A percentile compares a stretch with the other conserved stretches of the same genome.
Evolutionary conservation across 768 basidiomycete species (phyloP).

Genomic region (Holtermannia corniformis): DNA sequence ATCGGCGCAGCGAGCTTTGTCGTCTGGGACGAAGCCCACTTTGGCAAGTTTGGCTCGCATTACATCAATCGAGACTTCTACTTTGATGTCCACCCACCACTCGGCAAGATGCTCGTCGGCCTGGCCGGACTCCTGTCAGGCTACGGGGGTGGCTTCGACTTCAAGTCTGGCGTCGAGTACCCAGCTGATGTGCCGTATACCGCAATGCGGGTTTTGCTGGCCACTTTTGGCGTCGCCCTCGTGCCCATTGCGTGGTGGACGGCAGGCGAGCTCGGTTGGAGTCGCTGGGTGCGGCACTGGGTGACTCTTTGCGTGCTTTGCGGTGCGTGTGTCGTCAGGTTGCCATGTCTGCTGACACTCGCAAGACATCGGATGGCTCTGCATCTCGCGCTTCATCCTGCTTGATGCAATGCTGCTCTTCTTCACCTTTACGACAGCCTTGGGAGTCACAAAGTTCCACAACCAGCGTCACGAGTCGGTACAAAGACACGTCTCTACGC

Average conservation of each 20-base stretch:
- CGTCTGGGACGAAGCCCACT: conserved; percentile 99
- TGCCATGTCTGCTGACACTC: conserved; percentile 8
- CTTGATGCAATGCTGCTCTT: conserved; percentile 98
- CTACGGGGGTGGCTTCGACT: conserved; percentile 85
- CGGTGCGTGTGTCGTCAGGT: conserved; percentile 49
- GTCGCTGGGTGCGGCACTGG: conserved; percentile 75
- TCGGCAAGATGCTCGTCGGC: conserved; percentile 98
- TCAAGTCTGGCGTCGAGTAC: conserved; percentile 82
- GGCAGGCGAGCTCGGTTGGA: conserved; percentile 86
- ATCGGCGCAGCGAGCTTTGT: conserved; percentile 79
- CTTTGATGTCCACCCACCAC: conserved; percentile 96
- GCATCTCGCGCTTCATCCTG: conserved; percentile 93
- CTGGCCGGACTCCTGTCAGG: conserved; percentile 82
- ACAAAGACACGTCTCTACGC: background rate
- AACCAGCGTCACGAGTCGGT: conserved; percentile 89
- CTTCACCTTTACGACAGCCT: conserved; percentile 95
- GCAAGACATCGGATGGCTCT: conserved; percentile 91
- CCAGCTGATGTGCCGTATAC: conserved; percentile 78
- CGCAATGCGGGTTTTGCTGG: conserved; percentile 90
- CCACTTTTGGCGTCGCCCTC: conserved; percentile 86
- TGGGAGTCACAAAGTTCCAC: conserved; percentile 90
- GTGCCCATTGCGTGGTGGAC: conserved; percentile 97
- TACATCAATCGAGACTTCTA: conserved; percentile 99
- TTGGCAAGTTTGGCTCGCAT: conserved; percentile 96
- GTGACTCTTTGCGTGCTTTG: conserved; percentile 87